Conservation (phyloP, 768 basidiomycete genomes). For the Psilocybe azurescens region DNA sequence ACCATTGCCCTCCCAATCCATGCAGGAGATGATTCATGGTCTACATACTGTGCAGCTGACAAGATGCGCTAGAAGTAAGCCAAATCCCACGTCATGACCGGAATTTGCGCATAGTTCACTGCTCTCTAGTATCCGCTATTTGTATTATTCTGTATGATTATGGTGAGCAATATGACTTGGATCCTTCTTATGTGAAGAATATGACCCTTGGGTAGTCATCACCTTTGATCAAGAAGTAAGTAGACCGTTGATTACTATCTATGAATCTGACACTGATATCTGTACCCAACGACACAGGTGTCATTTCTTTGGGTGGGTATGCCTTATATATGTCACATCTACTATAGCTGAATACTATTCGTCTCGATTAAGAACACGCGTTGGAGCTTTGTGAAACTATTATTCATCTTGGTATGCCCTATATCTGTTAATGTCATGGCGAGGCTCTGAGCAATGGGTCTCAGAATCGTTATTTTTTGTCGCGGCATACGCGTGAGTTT, state of each 20-base stretch:
- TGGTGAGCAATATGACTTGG: not conserved
- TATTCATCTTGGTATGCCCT: not conserved
- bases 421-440: not conserved
- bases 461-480: not conserved
- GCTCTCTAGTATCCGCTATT: not conserved
- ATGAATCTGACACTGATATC: not conserved
- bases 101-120: too few relatives aligned
- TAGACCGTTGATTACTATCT: not conserved
- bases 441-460: not conserved
- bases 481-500: too few relatives aligned
- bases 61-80: too few relatives aligned
- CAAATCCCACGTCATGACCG: too few relatives aligned
- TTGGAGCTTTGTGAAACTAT: not conserved
- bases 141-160: not conserved
- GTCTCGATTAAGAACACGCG: not conserved
- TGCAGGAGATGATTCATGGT: too few relatives aligned
- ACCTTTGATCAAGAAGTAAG: not conserved
- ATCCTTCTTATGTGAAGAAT: not conserved
- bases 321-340: too few relatives aligned
- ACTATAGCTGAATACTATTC: not conserved
- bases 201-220: not conserved
- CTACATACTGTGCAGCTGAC: too few relatives aligned
- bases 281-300: not conserved
- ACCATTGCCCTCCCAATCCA: too few relatives aligned
- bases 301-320: not conserved